Base-by-base conservation (phyloP, 1,284 basidiomycete species). In the Agroathelia rolfsii region DNA sequence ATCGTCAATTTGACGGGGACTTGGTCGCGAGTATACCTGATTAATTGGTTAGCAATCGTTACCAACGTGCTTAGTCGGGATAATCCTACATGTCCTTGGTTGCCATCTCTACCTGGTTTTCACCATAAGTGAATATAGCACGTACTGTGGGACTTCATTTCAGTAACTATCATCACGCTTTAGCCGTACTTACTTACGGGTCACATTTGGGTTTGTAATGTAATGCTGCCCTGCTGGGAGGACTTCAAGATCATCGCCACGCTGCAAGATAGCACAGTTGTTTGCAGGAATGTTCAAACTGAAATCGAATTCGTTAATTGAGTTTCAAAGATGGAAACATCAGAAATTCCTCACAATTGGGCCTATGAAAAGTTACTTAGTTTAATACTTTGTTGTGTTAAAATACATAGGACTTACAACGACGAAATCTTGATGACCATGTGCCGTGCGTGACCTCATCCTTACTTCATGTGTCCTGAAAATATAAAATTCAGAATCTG, bases 251-350 rank as follows among this genome's bases (percentile, higher is more conserved):
- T 85, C 79, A 43, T 86, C 79, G n/a, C 77, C 81, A 14, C 71
- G 67, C 52, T 86, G 82, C 28, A 86, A 61, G 38, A 86, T 80
- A 13, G 82, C 83, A 45, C 83, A 86, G 50, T 86, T 86, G 47
- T 74, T 85, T 14, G 83, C 83, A 4, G 82, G 83, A 29, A 85
- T 83, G 43, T 86, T 78, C 46, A 86, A 54, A 59, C 77, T 82
- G 35, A 6, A 30, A 24, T 21, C 26, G 28, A 24, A 32, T 35
- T 35, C 33, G 35, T 6, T 26, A 34, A 4, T n/a, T 36, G 19
- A 24, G 40, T 28, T 41, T 18, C 24, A 13, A 14, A 6, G 21
- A 12, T 13, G 21, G 10, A 32, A 37, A 27, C 27, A 23, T 24
- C 24, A 21, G 23, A 9, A 40, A 13, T 31, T 14, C n/a, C n/a